phyloP scores from a whole-genome alignment of 164 flowering plant species.

The Annona squamosa region DNA sequence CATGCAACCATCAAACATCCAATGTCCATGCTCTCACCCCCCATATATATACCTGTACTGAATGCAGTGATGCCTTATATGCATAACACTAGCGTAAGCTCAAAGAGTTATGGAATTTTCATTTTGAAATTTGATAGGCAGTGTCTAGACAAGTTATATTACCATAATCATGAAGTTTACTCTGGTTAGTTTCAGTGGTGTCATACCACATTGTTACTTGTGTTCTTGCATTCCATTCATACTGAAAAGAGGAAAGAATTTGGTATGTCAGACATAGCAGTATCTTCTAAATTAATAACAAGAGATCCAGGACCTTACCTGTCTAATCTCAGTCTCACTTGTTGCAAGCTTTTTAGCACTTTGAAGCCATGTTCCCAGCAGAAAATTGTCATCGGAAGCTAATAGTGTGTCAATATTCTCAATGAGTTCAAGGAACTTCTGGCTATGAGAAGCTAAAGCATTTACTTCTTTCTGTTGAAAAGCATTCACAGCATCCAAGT shows the following conservation, averaged over 20 bases:
- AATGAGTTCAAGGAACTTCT: constrained; percentile 63
- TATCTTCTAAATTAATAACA: neutral
- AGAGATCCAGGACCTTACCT: constrained; percentile 31
- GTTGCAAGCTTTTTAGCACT: constrained; percentile 70
- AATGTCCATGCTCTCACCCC: neutral
- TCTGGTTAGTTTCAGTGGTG: constrained; percentile 53
- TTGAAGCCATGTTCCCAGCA: constrained; percentile 90
- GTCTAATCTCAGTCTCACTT: constrained; percentile 47
- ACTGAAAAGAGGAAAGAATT: constrained; percentile 28
- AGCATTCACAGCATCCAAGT: constrained; percentile 61
- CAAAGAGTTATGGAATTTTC: neutral
- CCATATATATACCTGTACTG: neutral
- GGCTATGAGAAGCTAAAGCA: constrained; percentile 34
- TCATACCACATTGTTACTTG: constrained; percentile 78
- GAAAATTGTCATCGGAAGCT: constrained; percentile 79
- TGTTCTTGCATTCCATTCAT: constrained; percentile 81
- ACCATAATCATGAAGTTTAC: constrained; percentile 98
- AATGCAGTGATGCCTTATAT: neutral
- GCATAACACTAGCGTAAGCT: neutral
- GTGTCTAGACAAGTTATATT: constrained; percentile 14
- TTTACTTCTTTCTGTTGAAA: constrained; percentile 42
- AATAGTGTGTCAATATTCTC: constrained; percentile 77
- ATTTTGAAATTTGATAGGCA: neutral
- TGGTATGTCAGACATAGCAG: neutral
- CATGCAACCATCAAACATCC: neutral